Evolutionary conservation across 441 rosid species (phyloP), one percentile per base, ranked within the genome.

Genomic region (Viola pubescens): DNA sequence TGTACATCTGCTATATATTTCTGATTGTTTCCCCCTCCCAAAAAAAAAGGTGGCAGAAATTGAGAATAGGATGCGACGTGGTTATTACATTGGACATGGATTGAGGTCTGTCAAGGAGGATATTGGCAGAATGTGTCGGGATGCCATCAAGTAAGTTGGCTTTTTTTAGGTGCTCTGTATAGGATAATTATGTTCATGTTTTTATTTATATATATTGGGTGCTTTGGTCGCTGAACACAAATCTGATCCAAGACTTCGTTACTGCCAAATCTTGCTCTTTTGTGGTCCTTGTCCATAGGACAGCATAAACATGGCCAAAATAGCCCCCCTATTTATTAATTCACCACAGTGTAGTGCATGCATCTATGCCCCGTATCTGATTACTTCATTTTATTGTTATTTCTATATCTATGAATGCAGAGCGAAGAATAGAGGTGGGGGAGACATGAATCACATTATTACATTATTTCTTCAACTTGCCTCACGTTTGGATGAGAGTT

Each of bases 101-200:
- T 77, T 95, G 78, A 79, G 75, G 62, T 82, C 86, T 74, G 94
- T 89, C 67, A 91, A 83, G 81, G 97, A 89, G 68, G 99, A 95
- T 76, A 91, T 95, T 73, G 77, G 96, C 76, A 86, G 94, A 69
- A 91, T 95, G 91, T 91, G 99, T 83, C 83, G 94, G 79, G 98
- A 95, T 78, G 99, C 99, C 52, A 87, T 91, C 58, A 95, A 91
- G 99, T 91, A 86, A 76, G 87, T 61, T 9, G 47, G 56, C 41
- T 42, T 60, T 49, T 63, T 48, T 26, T 65, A 11, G 26, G 26
- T 19, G 26, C 26, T 19, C 26, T 19, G 26, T 19, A 19, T 19
- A 19, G 26, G 26, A 19, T 19, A 19, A 19, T 19, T 19, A 19
- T 19, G 26, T 19, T 19, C 26, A 19, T 19, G 26, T 19, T 19